Conservation (phyloP, 805 yeast genomes). For the Yarrowia sp. region DNA sequence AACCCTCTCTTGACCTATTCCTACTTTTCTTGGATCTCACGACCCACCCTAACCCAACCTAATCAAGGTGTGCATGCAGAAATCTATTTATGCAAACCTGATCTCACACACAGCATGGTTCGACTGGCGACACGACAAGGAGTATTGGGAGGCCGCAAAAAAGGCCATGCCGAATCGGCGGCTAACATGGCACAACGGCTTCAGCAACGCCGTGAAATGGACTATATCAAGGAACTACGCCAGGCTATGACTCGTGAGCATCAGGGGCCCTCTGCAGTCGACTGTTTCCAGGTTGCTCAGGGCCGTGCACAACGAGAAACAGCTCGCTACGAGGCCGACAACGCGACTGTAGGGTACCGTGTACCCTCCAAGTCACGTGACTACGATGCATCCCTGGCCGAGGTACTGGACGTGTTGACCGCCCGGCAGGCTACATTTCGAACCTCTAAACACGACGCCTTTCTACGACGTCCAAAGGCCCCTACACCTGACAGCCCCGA, state of each 20-base stretch:
- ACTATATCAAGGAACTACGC: background rate
- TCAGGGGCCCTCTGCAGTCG: background rate
- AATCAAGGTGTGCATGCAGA: background rate
- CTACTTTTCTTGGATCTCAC: too few relatives aligned
- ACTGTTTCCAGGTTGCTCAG: background rate
- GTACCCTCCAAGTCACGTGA: background rate
- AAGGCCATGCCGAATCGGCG: background rate
- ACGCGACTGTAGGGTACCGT: background rate
- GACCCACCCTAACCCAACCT: too few relatives aligned
- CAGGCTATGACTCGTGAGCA: background rate
- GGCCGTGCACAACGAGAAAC: background rate
- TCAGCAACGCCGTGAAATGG: background rate
- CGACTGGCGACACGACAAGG: background rate
- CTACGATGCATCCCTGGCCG: background rate
- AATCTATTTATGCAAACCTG: too few relatives aligned
- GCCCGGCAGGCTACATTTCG: background rate
- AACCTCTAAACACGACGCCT: background rate
- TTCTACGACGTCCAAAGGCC: background rate
- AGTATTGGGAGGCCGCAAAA: background rate
- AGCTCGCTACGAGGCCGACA: background rate
- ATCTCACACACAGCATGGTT: too few relatives aligned
- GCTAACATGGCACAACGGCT: background rate
- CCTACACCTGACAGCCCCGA: background rate
- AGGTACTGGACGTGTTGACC: background rate
- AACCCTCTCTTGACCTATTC: too few relatives aligned